Evolutionary conservation across 768 basidiomycete genomes (phyloP).

Genomic region (Serendipita sp.): DNA sequence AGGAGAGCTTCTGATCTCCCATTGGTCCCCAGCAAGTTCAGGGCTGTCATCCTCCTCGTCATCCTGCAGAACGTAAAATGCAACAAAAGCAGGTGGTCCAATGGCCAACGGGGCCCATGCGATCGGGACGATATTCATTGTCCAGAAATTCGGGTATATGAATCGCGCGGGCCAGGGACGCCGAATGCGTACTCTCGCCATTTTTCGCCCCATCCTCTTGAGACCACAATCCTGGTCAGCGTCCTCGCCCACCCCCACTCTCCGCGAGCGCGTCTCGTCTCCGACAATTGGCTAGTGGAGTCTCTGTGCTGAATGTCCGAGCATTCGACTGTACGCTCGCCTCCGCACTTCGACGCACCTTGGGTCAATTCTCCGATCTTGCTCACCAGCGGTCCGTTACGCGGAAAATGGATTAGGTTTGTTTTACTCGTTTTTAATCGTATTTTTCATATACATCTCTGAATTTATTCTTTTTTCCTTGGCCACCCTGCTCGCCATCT

Average conservation of each 20-base stretch:
- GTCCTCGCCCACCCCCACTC: not conserved
- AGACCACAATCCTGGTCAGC: constrained; percentile 6
- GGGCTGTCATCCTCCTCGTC: not conserved
- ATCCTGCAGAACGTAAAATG: not conserved
- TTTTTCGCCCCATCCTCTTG: not conserved
- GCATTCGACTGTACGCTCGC: not conserved
- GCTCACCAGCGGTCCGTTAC: constrained; percentile 1
- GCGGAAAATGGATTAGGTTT: constrained; percentile 5
- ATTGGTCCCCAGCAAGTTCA: not conserved
- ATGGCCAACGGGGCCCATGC: not conserved
- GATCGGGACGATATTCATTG: not conserved
- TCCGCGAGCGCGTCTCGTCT: not conserved
- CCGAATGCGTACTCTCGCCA: not conserved
- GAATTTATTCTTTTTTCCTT: not conserved
- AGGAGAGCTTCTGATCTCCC: not conserved
- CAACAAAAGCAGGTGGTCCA: not conserved
- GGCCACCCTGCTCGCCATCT: not conserved
- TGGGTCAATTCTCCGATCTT: constrained; percentile 6
- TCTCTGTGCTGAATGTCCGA: not conserved
- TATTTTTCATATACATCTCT: not conserved
- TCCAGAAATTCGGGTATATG: not conserved
- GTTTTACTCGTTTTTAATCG: not conserved
- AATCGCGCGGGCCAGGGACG: not conserved
- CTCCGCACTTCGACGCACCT: not conserved
- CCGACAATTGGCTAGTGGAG: not conserved